Evolutionary conservation across 2,329 filamentous ascomycete genomes (phyloP).

Genomic region (Colletotrichum ledebouriae): DNA sequence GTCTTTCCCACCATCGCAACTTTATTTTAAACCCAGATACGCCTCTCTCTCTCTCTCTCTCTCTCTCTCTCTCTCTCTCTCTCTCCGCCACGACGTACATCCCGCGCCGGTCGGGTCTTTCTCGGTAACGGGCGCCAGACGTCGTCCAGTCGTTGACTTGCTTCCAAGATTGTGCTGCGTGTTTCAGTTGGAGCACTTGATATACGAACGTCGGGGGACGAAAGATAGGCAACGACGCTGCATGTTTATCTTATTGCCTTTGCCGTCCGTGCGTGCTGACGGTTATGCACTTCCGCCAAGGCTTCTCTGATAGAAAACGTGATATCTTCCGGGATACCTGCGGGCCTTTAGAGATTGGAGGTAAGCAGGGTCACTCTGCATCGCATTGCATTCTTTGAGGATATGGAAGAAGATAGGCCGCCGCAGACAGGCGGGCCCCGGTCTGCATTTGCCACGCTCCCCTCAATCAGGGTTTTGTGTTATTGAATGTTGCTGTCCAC

Average conservation of each 20-base stretch:
- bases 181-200: constrained; percentile 23
- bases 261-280: neutral
- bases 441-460: constrained; percentile 23
- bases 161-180: constrained; percentile 2
- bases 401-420: no score
- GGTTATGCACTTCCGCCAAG: constrained; percentile 17
- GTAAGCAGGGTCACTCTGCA: constrained; percentile 5
- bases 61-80: constrained; percentile 3
- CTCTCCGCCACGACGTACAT: no score
- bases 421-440: no score
- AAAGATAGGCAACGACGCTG: neutral
- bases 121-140: neutral
- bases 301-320: neutral
- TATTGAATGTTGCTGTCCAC: neutral
- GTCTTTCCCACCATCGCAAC: neutral
- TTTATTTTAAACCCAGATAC: constrained; percentile 32
- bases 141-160: constrained; percentile 31
- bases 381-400: constrained; percentile 1
- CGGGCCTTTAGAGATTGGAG: neutral
- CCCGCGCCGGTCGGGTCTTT: constrained; percentile 5
- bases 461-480: neutral
- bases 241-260: constrained; percentile 1
- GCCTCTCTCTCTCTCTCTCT: constrained; percentile 7
- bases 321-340: neutral
- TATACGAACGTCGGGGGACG: constrained; percentile 6